phyloP scores from a whole-genome alignment of 2,329 filamentous ascomycete genomes.

The Hymenotorrendiella dingleyae region DNA sequence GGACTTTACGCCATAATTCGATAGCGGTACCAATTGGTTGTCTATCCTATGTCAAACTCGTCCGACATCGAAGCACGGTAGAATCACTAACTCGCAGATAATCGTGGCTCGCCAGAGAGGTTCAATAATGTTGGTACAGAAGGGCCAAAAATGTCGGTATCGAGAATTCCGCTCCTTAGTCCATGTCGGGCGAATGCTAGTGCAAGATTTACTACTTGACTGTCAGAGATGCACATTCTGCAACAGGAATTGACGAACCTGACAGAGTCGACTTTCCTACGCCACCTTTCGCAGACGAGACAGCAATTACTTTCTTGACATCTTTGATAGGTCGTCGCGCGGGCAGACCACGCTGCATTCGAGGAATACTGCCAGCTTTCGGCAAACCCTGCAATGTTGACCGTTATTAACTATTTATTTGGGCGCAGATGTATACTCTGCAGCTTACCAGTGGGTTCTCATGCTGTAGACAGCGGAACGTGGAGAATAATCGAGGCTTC shows the following conservation, averaged over 20 bases:
- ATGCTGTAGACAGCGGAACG: constrained; percentile 53
- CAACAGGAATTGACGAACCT: constrained; percentile 42
- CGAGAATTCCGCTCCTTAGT: constrained; percentile 78
- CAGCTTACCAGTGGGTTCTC: constrained; percentile 76
- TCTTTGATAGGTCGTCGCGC: constrained; percentile 73
- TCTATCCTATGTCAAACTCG: constrained; percentile 40
- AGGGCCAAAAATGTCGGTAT: constrained; percentile 95
- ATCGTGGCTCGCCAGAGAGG: constrained; percentile 69
- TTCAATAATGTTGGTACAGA: constrained; percentile 88
- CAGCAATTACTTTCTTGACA: constrained; percentile 89
- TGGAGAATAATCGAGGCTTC: constrained; percentile 47
- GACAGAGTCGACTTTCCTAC: constrained; percentile 95
- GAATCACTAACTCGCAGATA: constrained; percentile 59
- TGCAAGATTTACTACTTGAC: constrained; percentile 67
- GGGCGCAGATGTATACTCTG: background rate
- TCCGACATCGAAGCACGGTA: constrained; percentile 2
- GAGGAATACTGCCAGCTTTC: constrained; percentile 65
- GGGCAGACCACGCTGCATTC: constrained; percentile 75
- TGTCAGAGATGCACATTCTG: background rate
- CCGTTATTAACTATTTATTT: too few relatives aligned
- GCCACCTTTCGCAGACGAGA: constrained; percentile 96
- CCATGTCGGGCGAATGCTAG: constrained; percentile 79
- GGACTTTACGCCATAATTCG: constrained; percentile 91
- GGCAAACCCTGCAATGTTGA: constrained; percentile 68
- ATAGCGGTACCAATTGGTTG: constrained; percentile 78